phyloP scores from a whole-genome alignment of 2,329 filamentous ascomycete genomes.

The Aspergillus ibericus region DNA sequence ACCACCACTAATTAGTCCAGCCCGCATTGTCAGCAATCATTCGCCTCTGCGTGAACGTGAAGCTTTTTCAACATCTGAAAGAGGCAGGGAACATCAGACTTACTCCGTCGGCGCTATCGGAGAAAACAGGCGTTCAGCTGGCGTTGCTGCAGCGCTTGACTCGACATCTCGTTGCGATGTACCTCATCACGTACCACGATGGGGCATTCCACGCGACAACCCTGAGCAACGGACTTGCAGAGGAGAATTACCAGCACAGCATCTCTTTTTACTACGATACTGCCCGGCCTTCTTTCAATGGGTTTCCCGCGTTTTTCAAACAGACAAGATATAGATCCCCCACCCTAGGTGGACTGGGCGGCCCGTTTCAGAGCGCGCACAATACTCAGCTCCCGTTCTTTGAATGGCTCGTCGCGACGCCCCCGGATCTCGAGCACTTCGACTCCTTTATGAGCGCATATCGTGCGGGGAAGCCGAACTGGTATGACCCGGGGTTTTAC shows the following conservation, averaged over 20 bases:
- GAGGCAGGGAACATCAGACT: slow-evolving; percentile 27
- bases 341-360: slow-evolving; percentile 23
- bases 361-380: slow-evolving; percentile 41
- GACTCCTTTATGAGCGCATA: slow-evolving; percentile 42
- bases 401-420: slow-evolving; percentile 38
- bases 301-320: slow-evolving; percentile 35
- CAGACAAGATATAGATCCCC: slow-evolving; percentile 31
- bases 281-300: slow-evolving; percentile 34
- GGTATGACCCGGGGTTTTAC: slow-evolving; percentile 27
- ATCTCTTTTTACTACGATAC: slow-evolving; percentile 42
- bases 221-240: slow-evolving; percentile 36
- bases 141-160: slow-evolving; percentile 32
- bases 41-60: slow-evolving; percentile 38
- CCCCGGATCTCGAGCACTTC: slow-evolving; percentile 37
- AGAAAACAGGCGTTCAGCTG: slow-evolving; percentile 31
- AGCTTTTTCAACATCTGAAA: slow-evolving; percentile 39
- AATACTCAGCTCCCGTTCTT: slow-evolving; percentile 38
- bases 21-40: slow-evolving; percentile 37
- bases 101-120: slow-evolving; percentile 25
- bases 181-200: slow-evolving; percentile 29
- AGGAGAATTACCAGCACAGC: slow-evolving; percentile 37
- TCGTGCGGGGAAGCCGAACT: slow-evolving; percentile 39
- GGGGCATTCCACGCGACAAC: slow-evolving; percentile 30
- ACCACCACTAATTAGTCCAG: slow-evolving; percentile 4
- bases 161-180: slow-evolving; percentile 43